Evolutionary conservation across 1,139 yeast genomes (phyloP).

Genomic region (Debaryomycetaceae sp.): DNA sequence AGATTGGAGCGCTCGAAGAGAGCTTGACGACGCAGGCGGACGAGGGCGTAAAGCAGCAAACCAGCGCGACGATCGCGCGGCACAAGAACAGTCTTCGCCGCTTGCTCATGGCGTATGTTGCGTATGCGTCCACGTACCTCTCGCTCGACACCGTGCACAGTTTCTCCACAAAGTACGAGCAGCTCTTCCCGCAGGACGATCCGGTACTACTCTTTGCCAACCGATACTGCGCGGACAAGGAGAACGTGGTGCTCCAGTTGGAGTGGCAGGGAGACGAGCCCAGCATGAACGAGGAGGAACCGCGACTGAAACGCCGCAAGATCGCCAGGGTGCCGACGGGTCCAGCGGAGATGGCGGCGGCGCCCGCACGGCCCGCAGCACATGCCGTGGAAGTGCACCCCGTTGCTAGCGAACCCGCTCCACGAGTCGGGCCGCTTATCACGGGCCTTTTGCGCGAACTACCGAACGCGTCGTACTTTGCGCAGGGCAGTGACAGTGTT

Average conservation of each 20-base stretch:
- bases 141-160: conserved; percentile 58
- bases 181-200: conserved; percentile 53
- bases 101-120: conserved; percentile 16
- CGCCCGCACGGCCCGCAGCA: conserved; percentile 3
- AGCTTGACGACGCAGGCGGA: conserved; percentile 12
- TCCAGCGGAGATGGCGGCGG: conserved; percentile 3
- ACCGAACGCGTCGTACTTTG: conserved; percentile 41
- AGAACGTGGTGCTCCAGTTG: conserved; percentile 33
- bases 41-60: conserved; percentile 10
- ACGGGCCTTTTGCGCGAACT: conserved; percentile 42
- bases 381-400: conserved; percentile 5
- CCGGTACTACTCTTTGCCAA: conserved; percentile 30
- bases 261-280: conserved; percentile 27
- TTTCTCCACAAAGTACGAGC: conserved; percentile 57
- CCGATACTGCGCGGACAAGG: conserved; percentile 31
- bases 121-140: conserved; percentile 37
- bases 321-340: conserved; percentile 9
- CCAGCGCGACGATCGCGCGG: conserved; percentile 11
- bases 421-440: conserved; percentile 42
- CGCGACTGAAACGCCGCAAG: conserved; percentile 11
- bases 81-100: conserved; percentile 17
- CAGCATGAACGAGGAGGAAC: conserved; percentile 6
- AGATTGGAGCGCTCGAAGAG: conserved; percentile 16
- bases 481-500: conserved; percentile 27
- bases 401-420: conserved; percentile 9